Base-by-base conservation (phyloP, 345 rosid genomes). In the Brassica cretica region DNA sequence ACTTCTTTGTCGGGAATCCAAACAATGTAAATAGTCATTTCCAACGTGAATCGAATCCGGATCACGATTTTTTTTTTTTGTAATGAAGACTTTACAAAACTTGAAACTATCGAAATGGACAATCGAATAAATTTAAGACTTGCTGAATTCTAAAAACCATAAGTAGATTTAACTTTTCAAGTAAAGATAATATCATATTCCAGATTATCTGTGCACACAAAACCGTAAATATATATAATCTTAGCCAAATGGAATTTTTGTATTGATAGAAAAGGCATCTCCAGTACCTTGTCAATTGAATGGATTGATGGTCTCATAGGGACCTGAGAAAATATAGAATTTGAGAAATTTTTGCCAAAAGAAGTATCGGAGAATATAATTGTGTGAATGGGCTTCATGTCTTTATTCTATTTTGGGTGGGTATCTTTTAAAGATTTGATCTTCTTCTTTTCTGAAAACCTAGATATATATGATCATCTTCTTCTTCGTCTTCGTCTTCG, bases 351-450 rank as follows among this genome's bases (percentile, higher is more conserved):
- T 66, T 72, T 72, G 56, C 62, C 68, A 66, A 72, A 78, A 66
- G n/a, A 3, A 59, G 81, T 58, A 66, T 72, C 3, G 44, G 68
- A 66, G 77, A 71, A 78, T 72, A 66, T 3, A 39, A 33, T 71
- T 66, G 77, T 59, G 58, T 66, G 77, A 66, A 60, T 59, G 73
- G 77, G 73, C 32, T 32, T 72, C 63, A 59, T 29, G 56, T 59
- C 77, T 72, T 72, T 78, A 72, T 78, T 78, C 81, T 76, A 72
- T 44, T 59, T 72, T 78, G 64, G 77, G 81, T 78, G 81, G 77
- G 81, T 59, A 78, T 72, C 69, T 78, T 78, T 72, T n/a, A 19
- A 44, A 78, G 63, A 29, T 66, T 41, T 59, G 27, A 72, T 72
- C 68, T 39, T 72, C 58, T 65, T 21, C 15, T 68, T 70, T 14